These are phyloP conservation scores for Fusarium odoratissimum DNA, from an alignment of 2,329 filamentous ascomycete species.

Conservation along the genomic window DNA sequence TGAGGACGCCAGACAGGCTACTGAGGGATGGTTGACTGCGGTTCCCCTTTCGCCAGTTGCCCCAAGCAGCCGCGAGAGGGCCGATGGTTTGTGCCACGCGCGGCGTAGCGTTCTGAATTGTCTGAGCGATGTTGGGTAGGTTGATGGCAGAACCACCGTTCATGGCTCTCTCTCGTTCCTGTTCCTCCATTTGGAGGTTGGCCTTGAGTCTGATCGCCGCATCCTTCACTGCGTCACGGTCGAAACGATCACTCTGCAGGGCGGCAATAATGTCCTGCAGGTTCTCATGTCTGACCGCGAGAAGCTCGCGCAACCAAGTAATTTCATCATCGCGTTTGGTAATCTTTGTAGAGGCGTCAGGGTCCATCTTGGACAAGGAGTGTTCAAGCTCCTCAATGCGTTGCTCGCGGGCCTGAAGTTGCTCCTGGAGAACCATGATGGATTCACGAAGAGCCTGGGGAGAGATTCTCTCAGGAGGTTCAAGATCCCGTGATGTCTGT, in stretches of 20 bases:
- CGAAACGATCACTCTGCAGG: conserved; percentile 78
- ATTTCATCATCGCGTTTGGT: conserved; percentile 95
- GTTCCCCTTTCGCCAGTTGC: conserved; percentile 85
- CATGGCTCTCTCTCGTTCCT: conserved; percentile 88
- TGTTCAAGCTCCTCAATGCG: conserved; percentile 89
- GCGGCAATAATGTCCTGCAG: conserved; percentile 90
- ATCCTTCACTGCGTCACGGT: conserved; percentile 84
- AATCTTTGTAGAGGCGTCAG: conserved; percentile 82
- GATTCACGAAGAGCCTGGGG: conserved; percentile 95
- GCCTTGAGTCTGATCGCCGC: conserved; percentile 92
- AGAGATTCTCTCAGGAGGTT: conserved; percentile 85
- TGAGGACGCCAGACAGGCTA: conserved; percentile 60
- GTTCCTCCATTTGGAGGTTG: conserved; percentile 97
- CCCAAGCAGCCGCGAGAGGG: conserved; percentile 88
- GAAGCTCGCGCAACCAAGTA: conserved; percentile 90
- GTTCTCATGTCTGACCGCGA: conserved; percentile 90
- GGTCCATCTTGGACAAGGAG: conserved; percentile 74
- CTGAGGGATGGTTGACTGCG: conserved; percentile 64
- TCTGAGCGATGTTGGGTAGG: conserved; percentile 80
- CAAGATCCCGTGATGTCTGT: conserved; percentile 52
- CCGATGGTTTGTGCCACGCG: conserved; percentile 86
- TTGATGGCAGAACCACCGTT: conserved; percentile 74
- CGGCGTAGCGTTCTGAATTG: conserved; percentile 82
- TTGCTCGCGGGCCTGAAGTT: conserved; percentile 92
- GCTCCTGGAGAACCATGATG: conserved; percentile 95